A percentile compares a stretch with the other conserved stretches of the same genome.
Evolutionary conservation across 1,284 basidiomycete genomes (phyloP).

Genomic region (Quambalaria eucalypti): DNA sequence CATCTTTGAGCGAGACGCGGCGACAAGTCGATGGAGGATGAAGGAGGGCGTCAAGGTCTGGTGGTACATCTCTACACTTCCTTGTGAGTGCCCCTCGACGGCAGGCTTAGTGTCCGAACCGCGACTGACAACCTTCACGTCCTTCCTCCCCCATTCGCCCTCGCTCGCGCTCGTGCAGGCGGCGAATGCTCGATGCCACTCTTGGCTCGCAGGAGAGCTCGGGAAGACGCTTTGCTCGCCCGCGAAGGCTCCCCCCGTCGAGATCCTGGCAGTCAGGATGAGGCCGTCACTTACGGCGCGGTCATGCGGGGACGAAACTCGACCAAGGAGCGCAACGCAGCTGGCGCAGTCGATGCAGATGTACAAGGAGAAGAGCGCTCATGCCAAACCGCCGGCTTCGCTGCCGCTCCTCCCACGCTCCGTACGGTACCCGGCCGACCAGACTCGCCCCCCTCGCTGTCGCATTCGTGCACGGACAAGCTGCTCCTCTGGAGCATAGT

Average conservation of each 20-base stretch:
- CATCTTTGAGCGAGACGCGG: constrained; percentile 43
- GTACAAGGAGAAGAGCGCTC: too few species aligned
- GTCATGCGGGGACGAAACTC: background rate
- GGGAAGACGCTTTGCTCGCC: background rate
- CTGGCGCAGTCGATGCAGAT: background rate
- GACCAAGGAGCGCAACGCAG: background rate
- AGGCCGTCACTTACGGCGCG: background rate
- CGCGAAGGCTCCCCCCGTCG: background rate
- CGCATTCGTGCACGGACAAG: constrained; percentile 34
- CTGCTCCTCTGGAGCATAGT: constrained; percentile 21
- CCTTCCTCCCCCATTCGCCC: constrained; percentile 8
- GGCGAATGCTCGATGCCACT: constrained; percentile 54
- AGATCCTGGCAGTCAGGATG: background rate
- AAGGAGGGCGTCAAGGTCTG: constrained; percentile 54
- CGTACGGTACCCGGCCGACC: constrained; percentile 31
- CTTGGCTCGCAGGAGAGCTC: background rate
- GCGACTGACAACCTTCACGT: constrained; percentile 10
- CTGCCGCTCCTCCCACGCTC: constrained; percentile 2
- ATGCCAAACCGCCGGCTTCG: too few species aligned
- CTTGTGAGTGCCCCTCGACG: constrained; percentile 55
- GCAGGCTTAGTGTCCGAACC: background rate
- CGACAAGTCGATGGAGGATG: constrained; percentile 53
- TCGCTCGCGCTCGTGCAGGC: too few species aligned
- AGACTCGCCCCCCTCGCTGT: constrained; percentile 22
- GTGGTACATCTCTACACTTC: constrained; percentile 81